Base-by-base conservation (phyloP, 768 basidiomycete genomes). In the Sarcodon aspratus region DNA sequence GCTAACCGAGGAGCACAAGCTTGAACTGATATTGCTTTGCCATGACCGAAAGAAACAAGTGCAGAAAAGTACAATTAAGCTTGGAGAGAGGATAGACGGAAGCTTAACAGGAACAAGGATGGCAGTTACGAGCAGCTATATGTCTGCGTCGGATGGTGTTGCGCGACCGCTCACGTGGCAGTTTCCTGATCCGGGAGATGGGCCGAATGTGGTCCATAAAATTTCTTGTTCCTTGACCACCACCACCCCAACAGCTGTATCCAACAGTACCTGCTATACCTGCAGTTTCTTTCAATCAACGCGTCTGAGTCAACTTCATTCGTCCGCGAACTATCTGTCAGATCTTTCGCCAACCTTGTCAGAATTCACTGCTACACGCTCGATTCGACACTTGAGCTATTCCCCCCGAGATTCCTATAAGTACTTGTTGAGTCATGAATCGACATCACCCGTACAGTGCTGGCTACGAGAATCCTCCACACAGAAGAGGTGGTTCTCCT, bases 1-100 rank as follows among this genome's bases (percentile, higher is more conserved):
- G 70, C 77, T 54, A 52, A 89, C 96, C 96, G 53, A 97, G 79
- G 43, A 97, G 79, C 54, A 97, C 95, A 56, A 98, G 85, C 66
- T 97, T 97, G 73, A 95, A 96, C 67, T 91, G 89, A 57, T 76
- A 87, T 69, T 92, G 89, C 65, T 87, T 88, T 52, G 90, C 89
- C 90, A 93, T 94, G 21, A 27, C 21, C 21, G 21, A 27, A 27
- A 27, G 21, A 27, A 27, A 27, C 21, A 27, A 27, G 21, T 27
- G 21, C 21, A 27, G 21, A 27, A 27, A 27, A 27, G 21, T 27
- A 27, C 21, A 27, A 5, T 27, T 27, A 27, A 27, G 5, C 21
- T 27, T 27, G 21, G 21, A 27, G 21, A 27, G 21, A 27, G 21
- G 21, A 3, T 27, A 27, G 21, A 27, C 3, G 21, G 21, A 27